phyloP scores from a whole-genome alignment of 1,284 basidiomycete genomes.

The Irpex sp. region DNA sequence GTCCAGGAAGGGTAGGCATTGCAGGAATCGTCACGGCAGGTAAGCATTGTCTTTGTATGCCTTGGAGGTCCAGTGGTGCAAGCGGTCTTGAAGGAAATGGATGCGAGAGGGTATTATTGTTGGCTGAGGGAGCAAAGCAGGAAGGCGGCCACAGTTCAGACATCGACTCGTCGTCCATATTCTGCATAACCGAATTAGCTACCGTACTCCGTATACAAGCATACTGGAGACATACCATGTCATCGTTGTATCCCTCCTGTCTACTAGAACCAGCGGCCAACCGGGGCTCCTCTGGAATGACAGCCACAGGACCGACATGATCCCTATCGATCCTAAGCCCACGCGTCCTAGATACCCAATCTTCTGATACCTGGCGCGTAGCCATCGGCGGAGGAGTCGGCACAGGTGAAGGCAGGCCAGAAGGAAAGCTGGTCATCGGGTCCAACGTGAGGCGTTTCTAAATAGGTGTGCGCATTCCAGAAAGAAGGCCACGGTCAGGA shows the following conservation, averaged over 20 bases:
- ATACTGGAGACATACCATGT: conserved; percentile 4
- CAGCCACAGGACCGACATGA: conserved; percentile 34
- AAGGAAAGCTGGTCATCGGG: conserved; percentile 23
- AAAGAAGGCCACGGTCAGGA: not conserved
- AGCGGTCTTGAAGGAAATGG: not conserved
- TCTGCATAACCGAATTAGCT: not conserved
- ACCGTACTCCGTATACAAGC: too few relatives aligned
- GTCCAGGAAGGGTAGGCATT: not conserved
- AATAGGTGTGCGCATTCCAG: not conserved
- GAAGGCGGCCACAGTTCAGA: not conserved
- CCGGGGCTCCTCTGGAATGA: conserved; percentile 13
- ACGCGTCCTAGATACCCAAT: conserved; percentile 64
- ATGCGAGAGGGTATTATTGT: not conserved
- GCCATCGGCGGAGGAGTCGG: conserved; percentile 6
- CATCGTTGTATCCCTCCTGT: conserved; percentile 13
- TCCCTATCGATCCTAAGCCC: conserved; percentile 47
- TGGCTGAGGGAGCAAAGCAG: not conserved
- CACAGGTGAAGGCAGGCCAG: conserved; percentile 13
- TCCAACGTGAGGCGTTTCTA: conserved; percentile 57
- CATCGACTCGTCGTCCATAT: conserved; percentile 8
- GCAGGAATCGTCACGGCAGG: not conserved
- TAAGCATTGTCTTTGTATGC: not conserved
- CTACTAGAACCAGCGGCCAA: conserved; percentile 1
- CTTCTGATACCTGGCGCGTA: conserved; percentile 42
- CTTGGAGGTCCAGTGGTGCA: not conserved